Evolutionary conservation across 2,329 filamentous ascomycete genomes (phyloP), one percentile per base, ranked within the genome.

Genomic region (Colletotrichum somersetense): DNA sequence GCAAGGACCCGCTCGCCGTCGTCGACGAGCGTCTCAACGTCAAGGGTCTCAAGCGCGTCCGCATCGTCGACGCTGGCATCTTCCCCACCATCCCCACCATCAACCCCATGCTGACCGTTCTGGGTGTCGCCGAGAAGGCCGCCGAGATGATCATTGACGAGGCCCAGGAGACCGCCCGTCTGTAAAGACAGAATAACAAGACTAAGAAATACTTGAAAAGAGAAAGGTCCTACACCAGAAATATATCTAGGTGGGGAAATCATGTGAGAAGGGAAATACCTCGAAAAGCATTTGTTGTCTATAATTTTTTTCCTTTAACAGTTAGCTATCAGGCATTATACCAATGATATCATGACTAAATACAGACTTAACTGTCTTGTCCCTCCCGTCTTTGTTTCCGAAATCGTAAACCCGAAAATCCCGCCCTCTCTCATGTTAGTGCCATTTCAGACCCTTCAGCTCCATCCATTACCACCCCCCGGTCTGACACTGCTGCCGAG

Each of bases 61-160:
- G 81, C 18, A 77, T 85, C 8, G 79, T 82, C 0, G 83, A 85
- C 74, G 80, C 81, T 14, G 93, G 94, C 77, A 89, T 97, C 62
- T 97, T 97, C 86, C 95, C 94, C 0, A 92, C 92, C 73, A 97
- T 97, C 90, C 88, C 93, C 57, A 92, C 89, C 66, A 92, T 96
- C 80, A 97, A 97, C 85, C 94, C 93, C 71, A 96, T 97, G 95
- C 85, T 97, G 79, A 97, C 94, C 1, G 94, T 97, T 6, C 82
- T 97, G 79, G 92, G 90, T 65, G 89, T 97, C 77, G 95, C 93
- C 10, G 95, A 97, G 89, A 88, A 93, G 69, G 92, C 91, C 7
- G 95, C 95, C 0, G 95, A 97, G 86, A 82, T 97, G 80, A 92
- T 97, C 79, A 92, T 92, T 40, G 87, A 91, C 79, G 90, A 94